A percentile compares a stretch with the other conserved stretches of the same genome.
phyloP scores from a whole-genome alignment of 305 asterid species.

The Fraxinus angustifolia region DNA sequence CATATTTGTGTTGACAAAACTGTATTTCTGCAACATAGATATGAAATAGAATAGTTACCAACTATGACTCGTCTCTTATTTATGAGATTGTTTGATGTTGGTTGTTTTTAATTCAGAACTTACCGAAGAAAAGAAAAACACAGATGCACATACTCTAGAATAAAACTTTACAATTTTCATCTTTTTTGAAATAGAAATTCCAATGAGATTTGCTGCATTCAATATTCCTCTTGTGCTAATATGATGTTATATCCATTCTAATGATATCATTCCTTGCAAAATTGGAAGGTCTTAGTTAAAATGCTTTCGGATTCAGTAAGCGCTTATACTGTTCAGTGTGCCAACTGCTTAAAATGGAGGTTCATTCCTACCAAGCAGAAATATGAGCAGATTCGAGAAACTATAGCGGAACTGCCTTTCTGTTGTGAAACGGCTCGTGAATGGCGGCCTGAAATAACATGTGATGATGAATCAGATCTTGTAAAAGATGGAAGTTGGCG shows the following conservation, averaged over 20 bases:
- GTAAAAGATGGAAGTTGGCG: conserved; percentile 73
- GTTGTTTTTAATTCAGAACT: neutral
- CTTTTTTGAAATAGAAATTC: neutral
- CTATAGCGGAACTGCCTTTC: conserved; percentile 35
- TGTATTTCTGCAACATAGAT: neutral
- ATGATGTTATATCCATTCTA: neutral
- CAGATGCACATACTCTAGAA: neutral
- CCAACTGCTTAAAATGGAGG: conserved; percentile 81
- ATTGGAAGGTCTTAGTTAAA: neutral
- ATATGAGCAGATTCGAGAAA: conserved; percentile 81
- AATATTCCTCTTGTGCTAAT: neutral
- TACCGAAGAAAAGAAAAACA: neutral
- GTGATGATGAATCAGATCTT: conserved; percentile 69
- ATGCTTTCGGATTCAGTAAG: conserved; percentile 21
- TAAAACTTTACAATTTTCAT: neutral
- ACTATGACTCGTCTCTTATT: neutral
- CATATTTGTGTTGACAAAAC: neutral
- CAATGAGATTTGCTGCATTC: neutral
- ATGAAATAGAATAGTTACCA: neutral
- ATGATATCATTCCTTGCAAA: neutral
- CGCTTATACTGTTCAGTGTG: conserved; percentile 79
- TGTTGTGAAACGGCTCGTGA: conserved; percentile 56
- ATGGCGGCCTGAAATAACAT: conserved; percentile 63
- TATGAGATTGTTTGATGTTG: neutral
- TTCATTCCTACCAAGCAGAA: conserved; percentile 67